Evolutionary conservation across 164 flowering plant species (phyloP).

Genomic region (Aristolochia californica): DNA sequence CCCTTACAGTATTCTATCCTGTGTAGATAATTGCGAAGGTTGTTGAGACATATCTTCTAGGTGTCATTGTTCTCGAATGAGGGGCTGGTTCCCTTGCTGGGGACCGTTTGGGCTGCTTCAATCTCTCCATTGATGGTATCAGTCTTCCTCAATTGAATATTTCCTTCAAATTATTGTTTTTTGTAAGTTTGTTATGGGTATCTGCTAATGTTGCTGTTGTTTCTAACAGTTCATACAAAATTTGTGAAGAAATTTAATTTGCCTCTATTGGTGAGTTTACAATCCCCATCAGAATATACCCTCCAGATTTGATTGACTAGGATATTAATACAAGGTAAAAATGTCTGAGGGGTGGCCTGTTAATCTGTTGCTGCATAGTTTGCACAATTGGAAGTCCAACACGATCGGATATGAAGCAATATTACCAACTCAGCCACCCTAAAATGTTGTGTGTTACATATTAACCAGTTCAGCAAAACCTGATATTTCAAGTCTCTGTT

Average conservation of each 20-base stretch:
- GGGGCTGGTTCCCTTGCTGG: slow-evolving; percentile 99
- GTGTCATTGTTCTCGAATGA: slow-evolving; percentile 93
- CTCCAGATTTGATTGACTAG: too few relatives aligned
- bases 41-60: slow-evolving; percentile 83
- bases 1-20: slow-evolving; percentile 6
- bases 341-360: too few relatives aligned
- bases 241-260: slow-evolving; percentile 88
- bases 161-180: not conserved
- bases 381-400: too few relatives aligned
- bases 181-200: not conserved
- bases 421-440: too few relatives aligned
- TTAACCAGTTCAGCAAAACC: too few relatives aligned
- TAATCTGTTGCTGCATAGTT: too few relatives aligned
- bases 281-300: too few relatives aligned
- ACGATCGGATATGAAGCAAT: too few relatives aligned
- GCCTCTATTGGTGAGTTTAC: slow-evolving; percentile 69
- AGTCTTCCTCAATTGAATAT: slow-evolving; percentile 29
- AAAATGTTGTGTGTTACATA: too few relatives aligned
- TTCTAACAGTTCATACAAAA: slow-evolving; percentile 72
- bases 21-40: slow-evolving; percentile 85
- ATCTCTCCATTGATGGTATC: slow-evolving; percentile 97
- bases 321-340: too few relatives aligned
- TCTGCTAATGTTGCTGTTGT: not conserved
- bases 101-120: slow-evolving; percentile 97
- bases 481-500: too few relatives aligned